Base-by-base conservation (phyloP, 768 basidiomycete species). In the Mycena vulgaris region DNA sequence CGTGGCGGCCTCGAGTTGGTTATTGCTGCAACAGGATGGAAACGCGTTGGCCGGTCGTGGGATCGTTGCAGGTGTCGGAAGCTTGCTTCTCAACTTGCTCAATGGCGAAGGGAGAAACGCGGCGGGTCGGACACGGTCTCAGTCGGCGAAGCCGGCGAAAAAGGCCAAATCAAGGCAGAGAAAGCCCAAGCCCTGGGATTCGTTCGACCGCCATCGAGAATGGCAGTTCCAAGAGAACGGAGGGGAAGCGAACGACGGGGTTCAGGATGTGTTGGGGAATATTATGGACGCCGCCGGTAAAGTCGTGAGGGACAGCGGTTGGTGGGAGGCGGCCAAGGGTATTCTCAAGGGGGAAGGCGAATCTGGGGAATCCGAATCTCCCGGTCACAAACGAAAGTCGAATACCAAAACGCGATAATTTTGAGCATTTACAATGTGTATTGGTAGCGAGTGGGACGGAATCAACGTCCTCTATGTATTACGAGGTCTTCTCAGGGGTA, bases 181-280 rank as follows among this genome's bases (percentile, higher is more conserved):
- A 67, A 69, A 69, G 72, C 78, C 90, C 5, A 89, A 88, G 69
- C 78, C 89, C 55, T 93, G 91, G 92, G 90, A 93, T 48, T 84
- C 90, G 17, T 94, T 91, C 75, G 85, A 89, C 53, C 80, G 80
- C 53, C 91, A 92, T 76, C 80, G 78, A 42, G 84, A 89, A 49
- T 90, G 91, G 92, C 88, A 89, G 76, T 84, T 89, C 75, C 79
- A 82, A 35, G 75, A 76, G 42, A 73, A 79, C 25, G 66, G 68
- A 52, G 69, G 23, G n/a, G 70, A 62, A 19, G 74, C 70, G 51
- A 75, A 79, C 28, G 73, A 81, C n/a, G 76, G 72, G 27, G 85
- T 83, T 47, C 83, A 87, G 75, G 80, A 82, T 68, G 79, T 89
- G 48, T 81, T 92, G 64, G 84, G 83, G 2, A 77, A 85, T 56